Base-by-base conservation (phyloP, 2,329 filamentous ascomycete genomes). In the Xylaria hypoxylon region DNA sequence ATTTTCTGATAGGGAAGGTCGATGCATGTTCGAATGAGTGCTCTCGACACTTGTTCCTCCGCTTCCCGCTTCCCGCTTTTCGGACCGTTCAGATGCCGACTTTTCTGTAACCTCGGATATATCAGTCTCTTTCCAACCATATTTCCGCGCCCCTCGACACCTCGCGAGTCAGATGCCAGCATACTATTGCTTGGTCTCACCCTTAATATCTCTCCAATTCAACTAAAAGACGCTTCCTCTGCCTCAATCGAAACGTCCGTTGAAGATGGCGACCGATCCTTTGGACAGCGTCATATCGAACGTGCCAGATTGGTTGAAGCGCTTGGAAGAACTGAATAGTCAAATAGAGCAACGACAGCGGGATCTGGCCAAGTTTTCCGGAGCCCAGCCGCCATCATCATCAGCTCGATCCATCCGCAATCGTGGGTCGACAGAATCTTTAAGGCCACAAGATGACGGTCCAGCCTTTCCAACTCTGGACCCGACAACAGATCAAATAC, bases 261-360 rank as follows among this genome's bases (percentile, higher is more conserved):
- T 19, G 52, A 26, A 45, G 13, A 80, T 82, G 79, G 80, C 81
- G 68, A 85, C 86, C 79, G 88, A 90, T 66, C 84, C 87, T 31
- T 78, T 90, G 61, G 83, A 80, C 61, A 84, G 83, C 65, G 80
- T 90, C 42, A 80, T 81, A 60, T 80, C 77, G 69, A 86, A 88
- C 66, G 82, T 89, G 47, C 88, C 88, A 17, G 83, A 85, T 75
- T 90, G 88, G 88, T 79, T 86, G 42, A 80, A 80, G 65, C 83
- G 86, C 24, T 82, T 90, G 50, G 85, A 89, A 68, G 85, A 89
- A 58, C 82, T 90, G 64, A 88, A 83, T 73, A 81, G 82, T 65
- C 85, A 90, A 76, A 88, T 90, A 65, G 84, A 87, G 65, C 81
- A 85, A 73, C 87, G 88, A 65, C 88, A 90, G 79, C 78, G 81